A percentile compares a stretch with the other conserved stretches of the same genome.
These are phyloP conservation scores for Thermochaetoides dissita DNA, from an alignment of 2,329 filamentous ascomycete genomes.

Conservation along the genomic window DNA sequence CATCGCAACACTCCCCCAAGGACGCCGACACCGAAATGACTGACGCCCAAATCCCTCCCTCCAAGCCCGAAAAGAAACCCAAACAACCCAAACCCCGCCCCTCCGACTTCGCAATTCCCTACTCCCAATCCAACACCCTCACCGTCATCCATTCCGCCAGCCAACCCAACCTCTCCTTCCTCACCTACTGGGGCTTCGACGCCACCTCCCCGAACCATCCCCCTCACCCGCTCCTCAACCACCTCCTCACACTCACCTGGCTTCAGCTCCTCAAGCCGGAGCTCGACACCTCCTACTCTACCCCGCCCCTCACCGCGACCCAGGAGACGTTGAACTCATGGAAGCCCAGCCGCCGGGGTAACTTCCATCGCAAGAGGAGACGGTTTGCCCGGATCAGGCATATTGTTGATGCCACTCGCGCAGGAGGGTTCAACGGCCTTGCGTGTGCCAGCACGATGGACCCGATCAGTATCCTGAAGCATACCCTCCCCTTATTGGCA, in stretches of 20 bases:
- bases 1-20: background rate
- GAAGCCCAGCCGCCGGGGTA: conserved; percentile 72
- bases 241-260: conserved; percentile 79
- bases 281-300: conserved; percentile 58
- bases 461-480: conserved; percentile 57
- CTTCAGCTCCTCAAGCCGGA: conserved; percentile 72
- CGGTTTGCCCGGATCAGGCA: conserved; percentile 61
- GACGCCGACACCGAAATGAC: conserved; percentile 12
- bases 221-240: conserved; percentile 66
- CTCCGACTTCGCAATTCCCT: conserved; percentile 49
- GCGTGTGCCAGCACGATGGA: conserved; percentile 76
- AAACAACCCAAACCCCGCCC: conserved; percentile 19
- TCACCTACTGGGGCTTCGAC: conserved; percentile 86
- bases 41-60: conserved; percentile 4
- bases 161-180: conserved; percentile 73
- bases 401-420: conserved; percentile 60
- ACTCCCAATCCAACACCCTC: conserved; percentile 57
- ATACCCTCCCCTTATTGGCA: conserved; percentile 64
- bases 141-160: conserved; percentile 70
- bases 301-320: conserved; percentile 45
- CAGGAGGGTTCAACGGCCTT: conserved; percentile 69
- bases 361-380: conserved; percentile 78
- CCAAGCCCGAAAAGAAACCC: conserved; percentile 1
- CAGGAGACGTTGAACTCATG: conserved; percentile 50
- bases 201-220: conserved; percentile 46